These are phyloP conservation scores for Paraglomus brasilianum DNA, from an alignment of 192 early-diverging fungal species.

Conservation along the genomic window DNA sequence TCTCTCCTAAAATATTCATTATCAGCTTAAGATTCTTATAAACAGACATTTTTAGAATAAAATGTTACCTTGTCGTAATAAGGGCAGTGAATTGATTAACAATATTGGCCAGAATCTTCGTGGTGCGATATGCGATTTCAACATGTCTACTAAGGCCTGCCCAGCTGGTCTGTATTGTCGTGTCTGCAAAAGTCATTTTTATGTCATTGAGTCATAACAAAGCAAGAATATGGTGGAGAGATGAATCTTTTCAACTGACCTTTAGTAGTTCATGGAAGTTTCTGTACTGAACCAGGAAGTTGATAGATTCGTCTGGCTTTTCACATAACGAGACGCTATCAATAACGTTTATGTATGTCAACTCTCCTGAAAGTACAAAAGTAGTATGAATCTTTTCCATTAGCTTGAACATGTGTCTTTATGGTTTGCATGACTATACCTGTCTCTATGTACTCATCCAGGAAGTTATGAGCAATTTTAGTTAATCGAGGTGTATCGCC, in stretches of 20 bases:
- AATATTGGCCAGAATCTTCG: slow-evolving; percentile 19
- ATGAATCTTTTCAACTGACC: neutral
- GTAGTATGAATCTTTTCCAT: too few relatives aligned
- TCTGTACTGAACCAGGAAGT: slow-evolving; percentile 20
- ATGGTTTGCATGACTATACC: neutral
- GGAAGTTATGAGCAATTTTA: slow-evolving; percentile 9
- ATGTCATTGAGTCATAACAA: neutral
- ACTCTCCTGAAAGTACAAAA: slow-evolving; percentile 5
- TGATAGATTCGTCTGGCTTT: neutral
- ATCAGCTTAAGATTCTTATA: neutral
- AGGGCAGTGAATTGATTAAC: slow-evolving; percentile 13
- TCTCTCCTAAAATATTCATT: neutral
- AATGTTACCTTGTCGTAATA: slow-evolving; percentile 4
- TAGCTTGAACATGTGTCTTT: too few relatives aligned
- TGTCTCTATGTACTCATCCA: slow-evolving; percentile 11
- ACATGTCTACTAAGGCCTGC: neutral
- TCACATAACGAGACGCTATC: slow-evolving; percentile 22
- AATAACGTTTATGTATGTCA: neutral
- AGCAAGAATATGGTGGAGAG: neutral
- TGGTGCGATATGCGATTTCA: slow-evolving; percentile 12
- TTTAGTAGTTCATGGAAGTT: slow-evolving; percentile 15
- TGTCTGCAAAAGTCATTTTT: slow-evolving; percentile 1
- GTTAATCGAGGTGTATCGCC: slow-evolving; percentile 2
- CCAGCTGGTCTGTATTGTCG: neutral
- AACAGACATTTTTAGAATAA: neutral